A percentile compares a stretch with the other conserved stretches of the same genome.
phyloP scores from a whole-genome alignment of 163 green algal genomes.

The Scenedesmus sp. region DNA sequence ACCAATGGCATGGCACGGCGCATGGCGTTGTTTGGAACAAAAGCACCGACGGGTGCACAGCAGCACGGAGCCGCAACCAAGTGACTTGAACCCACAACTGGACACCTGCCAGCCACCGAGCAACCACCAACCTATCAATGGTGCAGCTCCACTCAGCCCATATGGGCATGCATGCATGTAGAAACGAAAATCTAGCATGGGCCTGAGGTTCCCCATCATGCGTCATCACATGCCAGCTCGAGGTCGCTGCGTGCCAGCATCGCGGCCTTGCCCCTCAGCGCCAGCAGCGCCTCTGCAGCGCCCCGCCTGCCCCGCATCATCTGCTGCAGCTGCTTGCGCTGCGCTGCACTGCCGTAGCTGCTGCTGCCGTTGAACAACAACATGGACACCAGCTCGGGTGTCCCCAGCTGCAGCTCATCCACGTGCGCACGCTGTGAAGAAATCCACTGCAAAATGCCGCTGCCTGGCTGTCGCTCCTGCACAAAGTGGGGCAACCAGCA shows the following conservation, averaged over 20 bases:
- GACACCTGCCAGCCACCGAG: too few species aligned
- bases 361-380: slow-evolving; percentile 62
- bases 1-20: too few species aligned
- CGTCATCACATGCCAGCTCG: slow-evolving; percentile 62
- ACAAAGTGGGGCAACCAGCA: neutral
- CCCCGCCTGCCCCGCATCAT: slow-evolving; percentile 49
- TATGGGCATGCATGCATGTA: too few species aligned
- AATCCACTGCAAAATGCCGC: neutral
- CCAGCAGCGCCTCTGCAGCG: slow-evolving; percentile 61
- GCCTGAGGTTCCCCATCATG: neutral
- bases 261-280: slow-evolving; percentile 53
- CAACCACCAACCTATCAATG: too few species aligned
- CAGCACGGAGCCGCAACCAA: too few species aligned
- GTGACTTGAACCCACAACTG: too few species aligned
- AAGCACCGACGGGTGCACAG: too few species aligned
- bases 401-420: neutral
- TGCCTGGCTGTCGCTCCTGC: neutral
- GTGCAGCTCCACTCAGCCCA: too few species aligned
- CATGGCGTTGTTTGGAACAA: too few species aligned
- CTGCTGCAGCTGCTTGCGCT: slow-evolving; percentile 32
- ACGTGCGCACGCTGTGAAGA: neutral
- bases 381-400: slow-evolving; percentile 34
- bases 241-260: slow-evolving; percentile 64
- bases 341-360: slow-evolving; percentile 30
- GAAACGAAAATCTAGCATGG: too few species aligned